Base-by-base conservation (phyloP, 2,329 filamentous ascomycete genomes). In the Ceratocystis cubensis region DNA sequence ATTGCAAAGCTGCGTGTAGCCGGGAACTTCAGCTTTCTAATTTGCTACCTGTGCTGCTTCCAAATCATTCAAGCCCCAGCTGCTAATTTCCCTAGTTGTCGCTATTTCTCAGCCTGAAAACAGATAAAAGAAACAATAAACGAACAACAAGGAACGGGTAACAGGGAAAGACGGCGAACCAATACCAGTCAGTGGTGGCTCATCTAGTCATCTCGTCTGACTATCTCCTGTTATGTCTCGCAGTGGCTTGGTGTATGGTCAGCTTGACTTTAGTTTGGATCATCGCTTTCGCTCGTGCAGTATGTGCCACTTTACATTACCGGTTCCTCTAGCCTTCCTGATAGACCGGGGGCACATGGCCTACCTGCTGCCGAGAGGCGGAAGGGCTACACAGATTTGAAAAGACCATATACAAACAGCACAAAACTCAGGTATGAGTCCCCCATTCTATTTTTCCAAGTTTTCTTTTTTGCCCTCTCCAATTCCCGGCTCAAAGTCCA, bases 251-350 rank as follows among this genome's bases (percentile, higher is more conserved):
- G 20, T 53, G 48, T 28, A 25, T 53, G 48, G 13, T 53, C 22
- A 53, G 48, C 48, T 28, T 28, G 48, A 25, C 22, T 25, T 53
- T 25, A 20, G 15, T 53, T 28, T 61, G 28, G 20, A 30, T 65
- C 67, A 61, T 62, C 65, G 66, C 65, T 50, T n/a, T 33, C 20
- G 53, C 46, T 48, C 64, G 66, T 69, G 56, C 69, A 66, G 59
- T 57, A 67, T 67, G 68, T 56, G 48, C 5, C 48, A 28, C 20
- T 53, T 28, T 15, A 53, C 25, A 22, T 53, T 15, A 15, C 68
- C 45, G 48, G 22, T 25, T 53, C 48, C 22, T 53, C 25, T 25
- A 25, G 8, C 48, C 46, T 22, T 22, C 46, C 46, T 50, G 46
- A 20, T 30, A 22, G 53, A 28, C 25, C 56, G 56, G 28, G 22